These are phyloP conservation scores for Quercus glauca DNA, from an alignment of 306 rosid genomes.

Conservation along the genomic window DNA sequence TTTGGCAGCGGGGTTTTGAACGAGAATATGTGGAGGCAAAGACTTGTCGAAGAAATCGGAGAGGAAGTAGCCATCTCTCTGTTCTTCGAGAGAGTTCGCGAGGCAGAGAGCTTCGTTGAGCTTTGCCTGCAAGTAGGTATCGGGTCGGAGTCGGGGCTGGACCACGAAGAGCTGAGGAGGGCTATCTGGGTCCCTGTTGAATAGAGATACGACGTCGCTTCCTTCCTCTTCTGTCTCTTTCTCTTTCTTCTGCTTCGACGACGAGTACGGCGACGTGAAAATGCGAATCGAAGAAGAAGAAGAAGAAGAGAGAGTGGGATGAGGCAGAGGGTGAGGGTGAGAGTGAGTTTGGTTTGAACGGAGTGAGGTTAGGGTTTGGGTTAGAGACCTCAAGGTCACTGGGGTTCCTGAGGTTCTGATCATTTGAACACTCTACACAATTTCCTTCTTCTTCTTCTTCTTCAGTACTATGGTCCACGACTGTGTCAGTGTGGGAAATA, in stretches of 20 bases:
- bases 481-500: neutral
- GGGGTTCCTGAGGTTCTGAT: constrained; percentile 31
- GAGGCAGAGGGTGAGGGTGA: constrained; percentile 15
- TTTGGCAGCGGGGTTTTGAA: constrained; percentile 71
- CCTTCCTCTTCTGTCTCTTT: constrained; percentile 27
- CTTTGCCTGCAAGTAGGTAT: constrained; percentile 61
- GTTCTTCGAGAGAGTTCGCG: constrained; percentile 83
- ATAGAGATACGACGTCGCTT: constrained; percentile 20
- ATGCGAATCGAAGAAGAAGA: constrained; percentile 16
- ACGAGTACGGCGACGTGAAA: constrained; percentile 25
- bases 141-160: constrained; percentile 84
- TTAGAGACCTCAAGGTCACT: constrained; percentile 29
- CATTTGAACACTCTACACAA: constrained; percentile 27
- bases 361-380: constrained; percentile 17
- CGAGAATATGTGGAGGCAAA: constrained; percentile 65
- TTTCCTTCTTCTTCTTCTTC: neutral
- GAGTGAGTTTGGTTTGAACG: constrained; percentile 8
- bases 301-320: neutral
- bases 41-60: constrained; percentile 60
- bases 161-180: constrained; percentile 78
- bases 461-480: neutral
- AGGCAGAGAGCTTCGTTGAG: constrained; percentile 93
- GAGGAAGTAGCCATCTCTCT: constrained; percentile 64
- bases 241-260: constrained; percentile 28
- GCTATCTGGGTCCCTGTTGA: constrained; percentile 36